Percentiles rank a stretch among this genome's conserved stretches.
phyloP scores from a whole-genome alignment of 495 filamentous ascomycete species.

The Aspergillus haitiensis region DNA sequence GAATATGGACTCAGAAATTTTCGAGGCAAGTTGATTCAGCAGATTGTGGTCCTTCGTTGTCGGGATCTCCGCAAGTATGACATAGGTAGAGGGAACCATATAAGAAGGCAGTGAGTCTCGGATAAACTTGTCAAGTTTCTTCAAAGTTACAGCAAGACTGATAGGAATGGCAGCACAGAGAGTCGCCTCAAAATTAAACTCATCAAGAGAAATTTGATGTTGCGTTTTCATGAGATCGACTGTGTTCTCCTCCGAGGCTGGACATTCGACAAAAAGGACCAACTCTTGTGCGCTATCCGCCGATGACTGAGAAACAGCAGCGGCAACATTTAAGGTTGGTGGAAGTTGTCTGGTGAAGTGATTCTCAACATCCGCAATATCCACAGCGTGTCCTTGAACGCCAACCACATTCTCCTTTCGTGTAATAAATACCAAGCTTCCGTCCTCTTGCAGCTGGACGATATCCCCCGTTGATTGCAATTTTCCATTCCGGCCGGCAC shows the following conservation, averaged over 20 bases:
- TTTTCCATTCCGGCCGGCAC: slow-evolving; percentile 30
- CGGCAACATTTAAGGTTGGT: slow-evolving; percentile 26
- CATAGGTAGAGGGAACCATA: slow-evolving; percentile 41
- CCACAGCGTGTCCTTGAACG: slow-evolving; percentile 38
- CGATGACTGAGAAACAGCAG: slow-evolving; percentile 25
- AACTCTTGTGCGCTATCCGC: slow-evolving; percentile 26
- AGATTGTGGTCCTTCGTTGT: slow-evolving; percentile 26
- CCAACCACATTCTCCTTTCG: slow-evolving; percentile 34
- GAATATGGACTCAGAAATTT: slow-evolving; percentile 25
- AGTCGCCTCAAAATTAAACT: slow-evolving; percentile 1
- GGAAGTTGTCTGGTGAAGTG: slow-evolving; percentile 34
- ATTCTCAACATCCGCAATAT: slow-evolving; percentile 34
- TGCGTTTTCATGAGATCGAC: slow-evolving; percentile 26
- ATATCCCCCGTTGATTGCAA: slow-evolving; percentile 37
- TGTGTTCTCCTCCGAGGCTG: slow-evolving; percentile 21
- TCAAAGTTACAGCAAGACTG: slow-evolving; percentile 30
- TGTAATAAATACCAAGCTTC: slow-evolving; percentile 33
- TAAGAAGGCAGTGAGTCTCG: slow-evolving; percentile 40
- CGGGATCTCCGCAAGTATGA: slow-evolving; percentile 36
- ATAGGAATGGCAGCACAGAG: slow-evolving; percentile 26
- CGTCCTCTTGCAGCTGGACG: slow-evolving; percentile 32
- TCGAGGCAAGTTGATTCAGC: slow-evolving; percentile 31
- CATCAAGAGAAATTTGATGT: slow-evolving; percentile 22
- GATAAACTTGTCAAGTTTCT: slow-evolving; percentile 38
- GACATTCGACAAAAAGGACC: slow-evolving; percentile 34